Percentiles rank a stretch among this genome's conserved stretches.
Conservation (phyloP, 163 green algal genomes). For the Coccomyxa subellipsoidea region DNA sequence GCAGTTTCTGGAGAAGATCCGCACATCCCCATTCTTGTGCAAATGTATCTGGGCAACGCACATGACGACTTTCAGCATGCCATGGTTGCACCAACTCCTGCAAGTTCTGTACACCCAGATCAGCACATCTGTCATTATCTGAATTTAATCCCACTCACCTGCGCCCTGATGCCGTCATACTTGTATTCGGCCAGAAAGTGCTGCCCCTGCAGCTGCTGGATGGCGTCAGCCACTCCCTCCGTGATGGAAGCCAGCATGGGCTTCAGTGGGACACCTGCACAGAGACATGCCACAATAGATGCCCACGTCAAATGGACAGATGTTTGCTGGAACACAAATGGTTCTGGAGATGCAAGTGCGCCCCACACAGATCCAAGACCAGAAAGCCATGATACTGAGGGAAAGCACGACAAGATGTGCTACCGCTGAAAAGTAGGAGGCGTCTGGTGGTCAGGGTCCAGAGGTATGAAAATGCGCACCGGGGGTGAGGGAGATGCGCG, state of each 20-base stretch:
- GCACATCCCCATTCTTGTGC: constrained; percentile 37
- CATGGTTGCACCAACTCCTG: background rate
- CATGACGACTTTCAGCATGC: background rate
- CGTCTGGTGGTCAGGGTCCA: background rate
- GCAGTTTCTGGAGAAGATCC: constrained; percentile 75
- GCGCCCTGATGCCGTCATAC: constrained; percentile 75
- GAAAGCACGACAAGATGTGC: too few relatives aligned
- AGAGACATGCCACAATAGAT: too few relatives aligned
- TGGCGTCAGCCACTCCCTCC: constrained; percentile 51
- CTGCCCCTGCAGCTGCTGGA: constrained; percentile 38
- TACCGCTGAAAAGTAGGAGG: too few relatives aligned
- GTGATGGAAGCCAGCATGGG: constrained; percentile 80
- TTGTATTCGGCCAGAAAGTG: constrained; percentile 74
- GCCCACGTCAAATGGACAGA: too few relatives aligned
- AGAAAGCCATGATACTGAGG: too few relatives aligned
- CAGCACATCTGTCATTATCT: background rate
- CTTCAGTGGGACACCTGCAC: constrained; percentile 73
- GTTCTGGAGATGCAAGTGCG: too few relatives aligned
- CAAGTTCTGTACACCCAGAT: too few relatives aligned
- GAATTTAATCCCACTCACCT: background rate
- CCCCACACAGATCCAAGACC: too few relatives aligned
- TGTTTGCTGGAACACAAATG: too few relatives aligned
- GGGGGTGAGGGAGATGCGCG: constrained; percentile 45
- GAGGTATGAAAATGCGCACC: constrained; percentile 11
- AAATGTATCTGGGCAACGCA: constrained; percentile 65